A percentile compares a stretch with the other conserved stretches of the same genome.
Evolutionary conservation across 352 stramenopile genomes (phyloP).

Genomic region (Phytophthora cryptogea): DNA sequence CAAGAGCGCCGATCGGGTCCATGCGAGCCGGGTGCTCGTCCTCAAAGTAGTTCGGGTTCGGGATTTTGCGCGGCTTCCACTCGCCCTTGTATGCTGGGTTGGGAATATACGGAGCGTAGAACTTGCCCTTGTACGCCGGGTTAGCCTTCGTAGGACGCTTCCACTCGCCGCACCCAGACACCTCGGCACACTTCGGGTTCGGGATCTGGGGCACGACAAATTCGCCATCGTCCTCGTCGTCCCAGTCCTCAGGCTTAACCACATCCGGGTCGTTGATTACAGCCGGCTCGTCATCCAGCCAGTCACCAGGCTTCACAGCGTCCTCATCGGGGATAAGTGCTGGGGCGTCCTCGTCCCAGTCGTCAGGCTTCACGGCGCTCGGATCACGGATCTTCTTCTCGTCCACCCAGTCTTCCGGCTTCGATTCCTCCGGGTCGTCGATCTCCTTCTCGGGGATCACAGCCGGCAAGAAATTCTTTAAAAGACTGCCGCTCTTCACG

Average conservation of each 20-base stretch:
- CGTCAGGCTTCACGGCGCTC: slow-evolving; percentile 84
- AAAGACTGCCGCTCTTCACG: slow-evolving; percentile 81
- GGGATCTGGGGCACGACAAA: slow-evolving; percentile 88
- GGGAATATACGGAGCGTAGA: slow-evolving; percentile 86
- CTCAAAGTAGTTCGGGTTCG: slow-evolving; percentile 91
- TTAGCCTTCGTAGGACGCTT: slow-evolving; percentile 87
- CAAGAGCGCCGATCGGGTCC: slow-evolving; percentile 87
- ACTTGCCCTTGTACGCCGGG: slow-evolving; percentile 93
- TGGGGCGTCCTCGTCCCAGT: slow-evolving; percentile 94
- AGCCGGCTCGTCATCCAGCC: slow-evolving; percentile 85
- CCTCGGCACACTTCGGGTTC: slow-evolving; percentile 88
- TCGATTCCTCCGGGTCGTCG: slow-evolving; percentile 90
- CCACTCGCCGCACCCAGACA: slow-evolving; percentile 93
- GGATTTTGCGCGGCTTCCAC: slow-evolving; percentile 90
- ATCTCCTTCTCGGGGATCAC: slow-evolving; percentile 92
- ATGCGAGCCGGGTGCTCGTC: slow-evolving; percentile 79
- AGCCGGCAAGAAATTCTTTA: slow-evolving; percentile 83
- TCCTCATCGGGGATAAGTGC: slow-evolving; percentile 83
- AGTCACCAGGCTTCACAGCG: slow-evolving; percentile 89
- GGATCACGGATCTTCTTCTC: slow-evolving; percentile 89
- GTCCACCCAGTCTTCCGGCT: slow-evolving; percentile 94
- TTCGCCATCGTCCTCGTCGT: slow-evolving; percentile 93
- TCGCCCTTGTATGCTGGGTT: slow-evolving; percentile 94
- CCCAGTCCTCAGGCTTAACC: slow-evolving; percentile 92
- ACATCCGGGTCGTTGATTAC: slow-evolving; percentile 85